Base-by-base conservation (phyloP, 495 filamentous ascomycete species). In the Talaromyces proteolyticus region DNA sequence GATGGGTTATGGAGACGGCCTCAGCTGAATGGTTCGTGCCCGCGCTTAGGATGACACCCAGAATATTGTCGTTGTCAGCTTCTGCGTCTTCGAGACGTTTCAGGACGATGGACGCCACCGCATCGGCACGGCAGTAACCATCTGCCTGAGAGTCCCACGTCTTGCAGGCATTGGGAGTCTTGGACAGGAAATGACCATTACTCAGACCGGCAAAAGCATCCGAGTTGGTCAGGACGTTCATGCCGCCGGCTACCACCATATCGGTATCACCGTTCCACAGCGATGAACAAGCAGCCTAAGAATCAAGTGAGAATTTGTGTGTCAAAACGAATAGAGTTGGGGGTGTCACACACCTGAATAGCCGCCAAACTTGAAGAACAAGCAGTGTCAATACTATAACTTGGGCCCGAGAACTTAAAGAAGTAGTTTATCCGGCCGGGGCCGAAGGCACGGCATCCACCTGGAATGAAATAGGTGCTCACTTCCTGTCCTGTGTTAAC, bases 341-440 rank as follows among this genome's bases (percentile, higher is more conserved):
- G n/a, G n/a, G n/a, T n/a, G n/a, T 19, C 20, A 11, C 22, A 26
- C 16, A 43, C 26, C 41, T 43, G 7, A 2, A 46, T 46, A 7
- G 43, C 43, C 3, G 43, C 43, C 4, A 46, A n/a, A n/a, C 55
- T 42, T 6, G 77, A 85, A 6, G 84, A 89, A 60, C 88, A 93
- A 16, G 87, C 88, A 0, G 88, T 90, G 57, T 93, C 88, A 23
- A 90, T 70, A 54, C 75, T 86, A 62, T 81, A 76, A 50, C 79
- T 86, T 0, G 87, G 86, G 0, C 88, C 88, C 29, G 72, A 75
- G 55, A 89, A 89, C 42, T 84, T 84, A 55, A 90, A 86, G 58
- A 81, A 80, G 58, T 81, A 81, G 47, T 74, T 76, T 76, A 86
- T 56, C 80, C 67, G 70, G 1, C 60, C 60, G 20, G 53, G 50